A percentile compares a stretch with the other conserved stretches of the same genome.
Evolutionary conservation across 768 basidiomycete species (phyloP).

Genomic region (Pisolithus marmoratus): DNA sequence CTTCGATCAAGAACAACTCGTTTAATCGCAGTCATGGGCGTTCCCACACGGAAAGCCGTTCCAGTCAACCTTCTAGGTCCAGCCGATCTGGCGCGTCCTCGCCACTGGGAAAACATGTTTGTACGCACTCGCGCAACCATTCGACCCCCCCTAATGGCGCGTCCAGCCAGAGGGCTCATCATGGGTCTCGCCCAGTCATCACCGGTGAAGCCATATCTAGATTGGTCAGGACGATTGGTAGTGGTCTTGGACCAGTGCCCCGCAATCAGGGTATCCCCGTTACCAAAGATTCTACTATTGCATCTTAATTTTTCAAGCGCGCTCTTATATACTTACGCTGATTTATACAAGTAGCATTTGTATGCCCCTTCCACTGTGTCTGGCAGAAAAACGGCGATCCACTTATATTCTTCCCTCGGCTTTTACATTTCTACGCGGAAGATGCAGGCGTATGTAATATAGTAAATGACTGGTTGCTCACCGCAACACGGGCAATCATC

Average conservation of each 20-base stretch:
- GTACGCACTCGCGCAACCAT: slow-evolving; percentile 49
- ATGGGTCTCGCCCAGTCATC: slow-evolving; percentile 59
- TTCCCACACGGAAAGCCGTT: slow-evolving; percentile 52
- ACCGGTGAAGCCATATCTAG: slow-evolving; percentile 66
- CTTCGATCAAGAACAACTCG: slow-evolving; percentile 21
- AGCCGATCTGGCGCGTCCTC: slow-evolving; percentile 42
- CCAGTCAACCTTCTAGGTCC: slow-evolving; percentile 25
- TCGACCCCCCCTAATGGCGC: slow-evolving; percentile 52
- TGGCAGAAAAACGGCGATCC: slow-evolving; percentile 13
- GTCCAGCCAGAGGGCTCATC: slow-evolving; percentile 35
- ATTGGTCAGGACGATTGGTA: slow-evolving; percentile 60
- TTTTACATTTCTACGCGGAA: slow-evolving; percentile 18
- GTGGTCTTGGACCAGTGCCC: slow-evolving; percentile 24
- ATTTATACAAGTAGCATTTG: slow-evolving; percentile 8
- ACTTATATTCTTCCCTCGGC: slow-evolving; percentile 18
- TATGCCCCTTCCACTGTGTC: slow-evolving; percentile 5
- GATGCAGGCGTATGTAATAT: slow-evolving; percentile 15
- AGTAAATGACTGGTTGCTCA: slow-evolving; percentile 7
- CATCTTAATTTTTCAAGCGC: slow-evolving; percentile 9
- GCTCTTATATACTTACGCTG: slow-evolving; percentile 1
- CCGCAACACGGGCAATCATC: slow-evolving; percentile 10
- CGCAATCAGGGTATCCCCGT: slow-evolving; percentile 22
- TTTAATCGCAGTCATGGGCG: slow-evolving; percentile 43
- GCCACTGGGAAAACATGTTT: slow-evolving; percentile 33
- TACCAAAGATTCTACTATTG: slow-evolving; percentile 23